Conservation (phyloP, 495 filamentous ascomycete genomes). For the Tuber microsphaerosporum region DNA sequence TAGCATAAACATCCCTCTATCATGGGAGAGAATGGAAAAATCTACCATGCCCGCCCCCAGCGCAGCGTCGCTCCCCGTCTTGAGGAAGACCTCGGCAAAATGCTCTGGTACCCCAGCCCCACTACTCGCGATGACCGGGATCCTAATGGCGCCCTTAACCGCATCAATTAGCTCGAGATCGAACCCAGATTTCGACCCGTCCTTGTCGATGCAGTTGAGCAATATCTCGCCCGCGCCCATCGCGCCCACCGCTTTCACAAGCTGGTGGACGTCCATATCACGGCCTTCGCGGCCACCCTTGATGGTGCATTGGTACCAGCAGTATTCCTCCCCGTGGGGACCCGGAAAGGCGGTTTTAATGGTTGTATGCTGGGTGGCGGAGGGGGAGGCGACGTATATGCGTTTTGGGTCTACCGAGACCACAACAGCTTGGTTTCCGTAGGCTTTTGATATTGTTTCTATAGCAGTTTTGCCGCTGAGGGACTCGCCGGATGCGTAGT, state of each 20-base stretch:
- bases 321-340: constrained; percentile 68
- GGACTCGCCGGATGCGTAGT: constrained; percentile 58
- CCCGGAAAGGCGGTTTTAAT: constrained; percentile 64
- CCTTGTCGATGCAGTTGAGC: constrained; percentile 94
- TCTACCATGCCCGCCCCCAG: constrained; percentile 87
- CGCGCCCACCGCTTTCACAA: constrained; percentile 82
- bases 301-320: constrained; percentile 97
- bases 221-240: constrained; percentile 95
- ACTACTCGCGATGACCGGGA: constrained; percentile 92
- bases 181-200: constrained; percentile 91
- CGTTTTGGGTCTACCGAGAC: constrained; percentile 90
- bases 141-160: constrained; percentile 75
- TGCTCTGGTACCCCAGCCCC: constrained; percentile 84
- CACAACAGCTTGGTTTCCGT: constrained; percentile 95
- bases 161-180: constrained; percentile 84
- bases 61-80: constrained; percentile 83
- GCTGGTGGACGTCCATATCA: constrained; percentile 81
- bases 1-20: constrained; percentile 26
- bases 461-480: constrained; percentile 79
- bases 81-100: constrained; percentile 81
- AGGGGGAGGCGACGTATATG: constrained; percentile 67
- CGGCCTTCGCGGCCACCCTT: constrained; percentile 87
- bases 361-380: constrained; percentile 70
- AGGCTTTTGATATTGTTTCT: constrained; percentile 85
- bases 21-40: constrained; percentile 25